Evolutionary conservation across 495 filamentous ascomycete species (phyloP).

Genomic region (Daldinia vernicosa): DNA sequence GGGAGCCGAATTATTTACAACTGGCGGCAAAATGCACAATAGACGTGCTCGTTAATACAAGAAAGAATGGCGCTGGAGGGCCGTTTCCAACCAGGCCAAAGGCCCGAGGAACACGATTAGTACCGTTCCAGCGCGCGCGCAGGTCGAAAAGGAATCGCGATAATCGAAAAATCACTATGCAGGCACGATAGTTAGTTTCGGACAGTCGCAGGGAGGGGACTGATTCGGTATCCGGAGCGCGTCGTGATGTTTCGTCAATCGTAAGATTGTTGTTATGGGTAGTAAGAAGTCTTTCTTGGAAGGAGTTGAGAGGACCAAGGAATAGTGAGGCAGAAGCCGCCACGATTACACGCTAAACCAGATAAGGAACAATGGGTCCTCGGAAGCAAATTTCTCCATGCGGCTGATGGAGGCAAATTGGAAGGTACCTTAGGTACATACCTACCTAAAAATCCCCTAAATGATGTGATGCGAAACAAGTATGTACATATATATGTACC

Average conservation of each 20-base stretch:
- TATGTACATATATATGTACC: background rate
- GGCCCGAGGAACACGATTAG: slow-evolving; percentile 35
- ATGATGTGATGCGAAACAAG: background rate
- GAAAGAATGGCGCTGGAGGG: slow-evolving; percentile 41
- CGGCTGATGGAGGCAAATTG: slow-evolving; percentile 6
- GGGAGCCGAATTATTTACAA: slow-evolving; percentile 14
- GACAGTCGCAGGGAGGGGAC: slow-evolving; percentile 38
- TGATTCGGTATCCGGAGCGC: slow-evolving; percentile 50
- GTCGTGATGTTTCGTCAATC: slow-evolving; percentile 46
- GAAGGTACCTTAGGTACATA: background rate
- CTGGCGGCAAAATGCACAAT: slow-evolving; percentile 33
- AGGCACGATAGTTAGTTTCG: slow-evolving; percentile 42
- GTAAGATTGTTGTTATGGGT: slow-evolving; percentile 47
- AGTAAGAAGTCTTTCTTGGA: slow-evolving; percentile 37
- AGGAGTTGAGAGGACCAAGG: slow-evolving; percentile 19
- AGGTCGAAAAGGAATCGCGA: slow-evolving; percentile 21
- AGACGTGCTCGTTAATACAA: slow-evolving; percentile 33
- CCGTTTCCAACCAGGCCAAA: slow-evolving; percentile 41
- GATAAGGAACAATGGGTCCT: slow-evolving; percentile 6
- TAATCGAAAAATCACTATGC: slow-evolving; percentile 31
- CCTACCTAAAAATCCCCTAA: background rate
- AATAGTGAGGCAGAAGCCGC: slow-evolving; percentile 31
- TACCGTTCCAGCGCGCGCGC: slow-evolving; percentile 47
- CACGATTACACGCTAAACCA: slow-evolving; percentile 37
- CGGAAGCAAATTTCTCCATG: slow-evolving; percentile 43